Percentiles rank a stretch among this genome's conserved stretches.
Conservation (phyloP, 2,329 filamentous ascomycete genomes). For the Aspergillus awamori region DNA sequence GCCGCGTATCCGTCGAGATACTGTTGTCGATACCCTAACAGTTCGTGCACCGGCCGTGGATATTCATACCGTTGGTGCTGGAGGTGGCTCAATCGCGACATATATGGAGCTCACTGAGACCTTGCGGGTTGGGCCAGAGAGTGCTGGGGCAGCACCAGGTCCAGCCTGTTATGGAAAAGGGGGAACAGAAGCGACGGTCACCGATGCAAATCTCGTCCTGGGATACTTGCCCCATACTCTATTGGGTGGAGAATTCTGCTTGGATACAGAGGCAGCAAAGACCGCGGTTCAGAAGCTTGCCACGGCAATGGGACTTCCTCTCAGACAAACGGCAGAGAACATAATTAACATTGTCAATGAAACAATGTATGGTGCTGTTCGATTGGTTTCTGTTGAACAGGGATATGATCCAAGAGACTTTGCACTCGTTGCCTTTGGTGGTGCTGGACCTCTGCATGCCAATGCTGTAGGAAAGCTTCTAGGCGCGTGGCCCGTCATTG, state of each 20-base stretch:
- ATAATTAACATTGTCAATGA: constrained; percentile 56
- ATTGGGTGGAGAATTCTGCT: constrained; percentile 50
- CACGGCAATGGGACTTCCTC: constrained; percentile 49
- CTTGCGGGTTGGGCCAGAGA: constrained; percentile 55
- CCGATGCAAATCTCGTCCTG: constrained; percentile 53
- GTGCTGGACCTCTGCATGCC: constrained; percentile 55
- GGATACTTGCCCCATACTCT: constrained; percentile 53
- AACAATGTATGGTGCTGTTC: constrained; percentile 55
- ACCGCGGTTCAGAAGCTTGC: constrained; percentile 49
- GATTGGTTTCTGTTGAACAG: constrained; percentile 56
- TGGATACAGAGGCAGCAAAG: constrained; percentile 49
- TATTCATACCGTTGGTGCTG: constrained; percentile 54
- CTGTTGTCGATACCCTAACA: constrained; percentile 48
- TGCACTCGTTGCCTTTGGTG: constrained; percentile 55
- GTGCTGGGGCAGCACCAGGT: constrained; percentile 52
- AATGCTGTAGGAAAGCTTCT: constrained; percentile 55
- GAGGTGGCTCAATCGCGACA: constrained; percentile 53
- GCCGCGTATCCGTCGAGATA: constrained; percentile 51
- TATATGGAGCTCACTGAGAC: constrained; percentile 53
- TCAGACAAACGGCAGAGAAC: constrained; percentile 50
- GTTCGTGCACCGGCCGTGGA: constrained; percentile 54
- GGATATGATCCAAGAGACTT: constrained; percentile 56
- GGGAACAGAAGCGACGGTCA: constrained; percentile 51
- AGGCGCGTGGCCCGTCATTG: constrained; percentile 56
- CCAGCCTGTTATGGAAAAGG: constrained; percentile 56